Base-by-base conservation (phyloP, 768 basidiomycete genomes). In the Candolleomyces efflorescens region DNA sequence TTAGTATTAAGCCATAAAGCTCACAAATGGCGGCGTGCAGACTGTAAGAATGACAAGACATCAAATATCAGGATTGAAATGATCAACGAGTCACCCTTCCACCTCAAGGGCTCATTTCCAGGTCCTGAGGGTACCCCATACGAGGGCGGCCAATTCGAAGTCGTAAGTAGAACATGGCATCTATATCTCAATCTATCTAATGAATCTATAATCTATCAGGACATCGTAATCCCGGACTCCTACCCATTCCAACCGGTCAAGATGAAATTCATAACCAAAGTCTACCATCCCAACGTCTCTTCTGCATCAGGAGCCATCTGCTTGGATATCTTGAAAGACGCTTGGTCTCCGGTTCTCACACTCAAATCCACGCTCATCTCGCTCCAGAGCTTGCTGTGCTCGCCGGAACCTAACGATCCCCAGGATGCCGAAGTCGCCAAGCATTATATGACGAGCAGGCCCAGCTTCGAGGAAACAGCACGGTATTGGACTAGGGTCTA, bases 371-470 rank as follows among this genome's bases (percentile, higher is more conserved):
- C 96, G 1, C 76, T 98, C 65, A 95, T 98, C 69, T 95, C 93
- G 2, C 81, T 98, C 13, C 96, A 98, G 70, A 92, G 90, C 39
- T 79, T 98, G 22, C 79, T 98, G 17, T 96, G 94, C 71, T 90
- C 88, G 9, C 96, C 96, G 0, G 94, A 97, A 68, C 95, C 96
- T 7, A 91, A 90, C 61, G 96, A 98, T 68, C 96, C 95, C 0
- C 95, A 98, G 73, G 96, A 98, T 67, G 96, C 95, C 0, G 94
- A 98, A 73, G 95, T 98, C 11, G 95, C 95, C 12, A 98, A 97
- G 70, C 96, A 97, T 68, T 98, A 91, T 65, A 89, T 91, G 71
- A 92, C 94, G 12, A 91, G 89, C 69, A 88, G 88, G 69, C 74
- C 76, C 23, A 87, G 89, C 65, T 98, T 98, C 63, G 91, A 95